Evolutionary conservation across 768 basidiomycete species (phyloP).

Genomic region (Lentinula raphanica): DNA sequence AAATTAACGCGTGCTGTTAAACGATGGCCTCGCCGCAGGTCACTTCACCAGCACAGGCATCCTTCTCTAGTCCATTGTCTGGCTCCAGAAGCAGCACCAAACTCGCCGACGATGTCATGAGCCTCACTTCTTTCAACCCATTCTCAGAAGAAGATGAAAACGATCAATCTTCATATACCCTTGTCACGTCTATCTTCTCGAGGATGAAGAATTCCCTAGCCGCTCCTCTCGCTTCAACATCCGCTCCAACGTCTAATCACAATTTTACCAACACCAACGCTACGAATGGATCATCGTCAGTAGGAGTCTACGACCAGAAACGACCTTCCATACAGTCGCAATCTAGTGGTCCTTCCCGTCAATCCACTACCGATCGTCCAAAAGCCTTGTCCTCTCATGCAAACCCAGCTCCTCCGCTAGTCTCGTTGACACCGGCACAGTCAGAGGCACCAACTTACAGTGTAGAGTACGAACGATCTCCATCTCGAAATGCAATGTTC

Average conservation of each 20-base stretch:
- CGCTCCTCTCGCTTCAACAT: constrained; percentile 54
- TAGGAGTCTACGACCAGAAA: constrained; percentile 44
- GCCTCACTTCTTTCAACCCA: constrained; percentile 84
- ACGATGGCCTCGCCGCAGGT: constrained; percentile 6
- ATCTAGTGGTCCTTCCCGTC: constrained; percentile 43
- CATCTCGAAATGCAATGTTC: constrained; percentile 45
- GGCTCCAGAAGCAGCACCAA: constrained; percentile 62
- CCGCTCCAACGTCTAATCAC: constrained; percentile 31
- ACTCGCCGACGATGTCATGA: constrained; percentile 56
- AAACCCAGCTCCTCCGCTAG: constrained; percentile 71
- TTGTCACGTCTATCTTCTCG: constrained; percentile 76
- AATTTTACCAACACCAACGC: constrained; percentile 24
- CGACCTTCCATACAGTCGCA: constrained; percentile 49
- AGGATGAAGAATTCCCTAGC: constrained; percentile 78
- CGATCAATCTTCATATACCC: constrained; percentile 80
- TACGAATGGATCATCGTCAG: constrained; percentile 1
- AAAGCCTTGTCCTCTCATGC: constrained; percentile 47
- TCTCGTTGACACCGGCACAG: constrained; percentile 81
- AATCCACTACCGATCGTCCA: constrained; percentile 49
- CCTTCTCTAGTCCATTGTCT: constrained; percentile 24
- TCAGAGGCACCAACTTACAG: constrained; percentile 72
- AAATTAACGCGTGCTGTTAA: not conserved
- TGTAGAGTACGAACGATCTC: constrained; percentile 56
- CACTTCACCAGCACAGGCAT: not conserved
- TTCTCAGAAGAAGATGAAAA: constrained; percentile 92